Evolutionary conservation across 2,329 filamentous ascomycete species (phyloP), one percentile per base, ranked within the genome.

Genomic region (Aureobasidium leucospermi): DNA sequence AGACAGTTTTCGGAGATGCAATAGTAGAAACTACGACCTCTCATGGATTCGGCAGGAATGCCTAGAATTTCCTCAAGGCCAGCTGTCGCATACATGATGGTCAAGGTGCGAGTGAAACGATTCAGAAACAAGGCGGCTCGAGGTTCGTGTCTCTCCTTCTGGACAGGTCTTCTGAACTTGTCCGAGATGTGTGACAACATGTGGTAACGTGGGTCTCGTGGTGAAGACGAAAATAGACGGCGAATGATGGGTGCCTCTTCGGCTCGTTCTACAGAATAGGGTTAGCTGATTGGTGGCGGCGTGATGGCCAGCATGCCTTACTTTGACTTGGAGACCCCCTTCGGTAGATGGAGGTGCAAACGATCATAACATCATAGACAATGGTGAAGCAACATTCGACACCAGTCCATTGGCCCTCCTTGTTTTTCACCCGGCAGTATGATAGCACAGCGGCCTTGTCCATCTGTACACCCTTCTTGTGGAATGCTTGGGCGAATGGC

Each of bases 331-430:
- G 87, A 63, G 80, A 79, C 28, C 85, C 85, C 58, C 80, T 78
- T 56, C 80, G 79, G 70, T 94, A 95, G 63, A 94, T 82, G 68
- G 87, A 91, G 11, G 86, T 93, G 69, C 88, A 91, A 42, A 89
- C 89, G 51, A 95, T 89, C 73, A 96, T 78, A 23, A 94, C 89
- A 79, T 95, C 87, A 71, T 95, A 88, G 45, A 95, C 90, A 43
- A 95, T 80, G 5, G 90, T 94, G 71, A 95, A 96, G 72, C 90
- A 91, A 73, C 89, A 94, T 74, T 96, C 90, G 74, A 89, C 94
- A 63, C 83, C 85, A 41, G 93, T 77, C 85, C 87, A 95, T 58
- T 81, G 77, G 15, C 87, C 88, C 67, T 86, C 77, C 47, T 81
- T 84, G 59, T 87, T 83, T 66, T 79, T 81, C 63, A 95, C 83